Conservation (phyloP, 768 basidiomycete genomes). For the Tricholoma hemisulphureum region DNA sequence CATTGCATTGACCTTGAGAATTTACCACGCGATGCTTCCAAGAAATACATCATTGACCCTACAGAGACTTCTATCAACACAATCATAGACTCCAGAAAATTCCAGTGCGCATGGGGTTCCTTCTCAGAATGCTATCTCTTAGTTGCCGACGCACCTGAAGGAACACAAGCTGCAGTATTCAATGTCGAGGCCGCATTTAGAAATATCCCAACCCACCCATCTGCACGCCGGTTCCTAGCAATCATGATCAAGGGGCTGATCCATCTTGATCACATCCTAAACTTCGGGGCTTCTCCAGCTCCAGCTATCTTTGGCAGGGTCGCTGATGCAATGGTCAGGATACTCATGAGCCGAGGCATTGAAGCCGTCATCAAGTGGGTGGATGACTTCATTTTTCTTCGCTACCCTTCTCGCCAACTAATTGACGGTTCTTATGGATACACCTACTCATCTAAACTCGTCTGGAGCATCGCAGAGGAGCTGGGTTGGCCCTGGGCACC, state of each 20-base stretch:
- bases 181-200: slow-evolving; percentile 3
- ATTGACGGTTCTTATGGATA: background rate
- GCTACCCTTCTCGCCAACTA: slow-evolving; percentile 7
- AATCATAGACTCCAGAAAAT: slow-evolving; percentile 1
- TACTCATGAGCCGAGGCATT: slow-evolving; percentile 17
- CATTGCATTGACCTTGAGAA: background rate
- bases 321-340: slow-evolving; percentile 28
- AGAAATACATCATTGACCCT: background rate
- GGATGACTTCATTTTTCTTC: slow-evolving; percentile 34
- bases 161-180: slow-evolving; percentile 1
- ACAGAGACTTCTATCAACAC: slow-evolving; percentile 3
- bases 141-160: slow-evolving; percentile 5
- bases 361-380: slow-evolving; percentile 33
- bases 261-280: slow-evolving; percentile 6
- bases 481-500: slow-evolving; percentile 38
- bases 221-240: background rate
- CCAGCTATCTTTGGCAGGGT: slow-evolving; percentile 29
- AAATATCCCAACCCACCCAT: background rate
- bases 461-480: slow-evolving; percentile 18
- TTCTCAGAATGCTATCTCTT: slow-evolving; percentile 7
- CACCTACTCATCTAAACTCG: slow-evolving; percentile 19
- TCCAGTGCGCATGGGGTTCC: slow-evolving; percentile 8
- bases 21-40: background rate
- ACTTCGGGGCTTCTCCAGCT: slow-evolving; percentile 27
- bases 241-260: background rate